phyloP scores from a whole-genome alignment of 106 monocot species.

The Dactylorhiza incarnata region DNA sequence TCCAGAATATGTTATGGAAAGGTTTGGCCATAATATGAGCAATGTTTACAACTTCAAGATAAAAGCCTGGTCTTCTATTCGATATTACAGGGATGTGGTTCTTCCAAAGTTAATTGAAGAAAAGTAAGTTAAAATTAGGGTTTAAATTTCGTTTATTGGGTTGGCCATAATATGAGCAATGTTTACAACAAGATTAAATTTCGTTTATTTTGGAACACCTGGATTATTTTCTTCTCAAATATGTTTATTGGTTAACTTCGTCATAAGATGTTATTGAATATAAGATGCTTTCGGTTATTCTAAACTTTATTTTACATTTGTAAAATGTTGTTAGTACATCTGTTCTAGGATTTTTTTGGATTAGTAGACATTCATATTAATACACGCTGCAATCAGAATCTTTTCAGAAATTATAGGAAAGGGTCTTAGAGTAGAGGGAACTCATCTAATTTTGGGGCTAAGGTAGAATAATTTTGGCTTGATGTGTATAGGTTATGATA shows the following conservation, averaged over 20 bases:
- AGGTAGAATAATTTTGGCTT: too few species aligned
- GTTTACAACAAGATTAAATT: slow-evolving; percentile 80
- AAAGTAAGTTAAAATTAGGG: slow-evolving; percentile 46
- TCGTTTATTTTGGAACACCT: background rate
- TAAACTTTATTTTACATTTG: background rate
- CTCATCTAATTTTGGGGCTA: too few species aligned
- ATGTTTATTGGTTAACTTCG: background rate
- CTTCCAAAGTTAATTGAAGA: slow-evolving; percentile 88
- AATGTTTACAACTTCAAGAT: slow-evolving; percentile 94
- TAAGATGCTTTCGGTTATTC: slow-evolving; percentile 3
- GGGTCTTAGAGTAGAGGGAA: too few species aligned
- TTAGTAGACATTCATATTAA: too few species aligned
- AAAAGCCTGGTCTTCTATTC: slow-evolving; percentile 84
- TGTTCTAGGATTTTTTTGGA: background rate
- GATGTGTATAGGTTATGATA: too few species aligned
- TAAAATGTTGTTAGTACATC: background rate
- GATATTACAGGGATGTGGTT: slow-evolving; percentile 67
- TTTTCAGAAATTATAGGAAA: too few species aligned
- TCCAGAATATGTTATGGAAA: slow-evolving; percentile 89
- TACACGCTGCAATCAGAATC: too few species aligned
- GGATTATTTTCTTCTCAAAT: background rate
- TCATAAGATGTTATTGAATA: background rate
- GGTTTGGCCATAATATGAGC: slow-evolving; percentile 95
- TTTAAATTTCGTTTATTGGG: slow-evolving; percentile 11
- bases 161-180: slow-evolving; percentile 95